Evolutionary conservation across 2,329 filamentous ascomycete genomes (phyloP), one percentile per base, ranked within the genome.

Genomic region (Pestalotiopsis sp.): DNA sequence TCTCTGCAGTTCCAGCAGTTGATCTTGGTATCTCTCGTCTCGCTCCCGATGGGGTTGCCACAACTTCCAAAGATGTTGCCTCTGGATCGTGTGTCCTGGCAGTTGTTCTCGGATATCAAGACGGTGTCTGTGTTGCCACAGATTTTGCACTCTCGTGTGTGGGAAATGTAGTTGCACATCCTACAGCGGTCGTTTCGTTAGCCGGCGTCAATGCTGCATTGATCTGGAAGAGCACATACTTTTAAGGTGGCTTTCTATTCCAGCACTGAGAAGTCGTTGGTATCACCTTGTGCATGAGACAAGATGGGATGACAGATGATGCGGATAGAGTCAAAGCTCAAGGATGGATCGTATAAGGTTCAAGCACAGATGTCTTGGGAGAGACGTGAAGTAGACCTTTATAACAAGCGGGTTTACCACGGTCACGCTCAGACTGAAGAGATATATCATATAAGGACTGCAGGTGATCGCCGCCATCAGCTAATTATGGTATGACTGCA

Each of bases 111-210:
- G 0, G 81, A 82, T 41, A 83, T 82, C 65, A 83, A 77, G 9
- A 83, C 78, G 0, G 78, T 82, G 58, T 82, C 80, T 70, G 82
- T 77, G 23, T 71, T 70, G 60, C 73, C 70, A 74, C 81, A 83
- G 69, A 73, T 60, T 64, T 72, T 73, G 73, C 81, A 83, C 67
- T 78, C 69, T 68, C 78, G 77, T 45, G 81, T 70, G 73, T 83
- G 81, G 25, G 75, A 78, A 31, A 80, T 76, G 74, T 81, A 83
- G 70, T 75, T 77, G 69, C 82, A 83, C 81, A 83, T 83, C 68
- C 74, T 75, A 27, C n/a, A 5, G 57, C 23, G n/a, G 23, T 14
- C 31, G 25, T 9, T 36, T 36, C 6, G 23, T 52, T n/a, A 52
- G 45, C 20, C 20, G 45, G 45, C 9, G 69, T 9, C 45, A 52